A percentile compares a stretch with the other conserved stretches of the same genome.
phyloP scores from a whole-genome alignment of 306 rosid genomes.

The Mucuna pruriens region DNA sequence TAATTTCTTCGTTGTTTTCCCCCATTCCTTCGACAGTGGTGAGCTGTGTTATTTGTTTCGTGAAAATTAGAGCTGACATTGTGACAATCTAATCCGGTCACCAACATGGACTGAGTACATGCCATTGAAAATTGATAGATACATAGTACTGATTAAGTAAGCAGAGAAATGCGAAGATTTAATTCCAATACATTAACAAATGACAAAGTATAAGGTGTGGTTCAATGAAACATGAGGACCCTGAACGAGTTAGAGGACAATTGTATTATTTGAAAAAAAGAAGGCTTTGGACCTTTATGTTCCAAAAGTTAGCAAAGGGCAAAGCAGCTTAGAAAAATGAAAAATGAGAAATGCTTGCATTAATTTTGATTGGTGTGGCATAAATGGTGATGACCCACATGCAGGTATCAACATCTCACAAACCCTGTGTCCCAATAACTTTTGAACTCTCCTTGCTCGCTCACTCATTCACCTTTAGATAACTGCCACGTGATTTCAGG shows the following conservation, averaged over 20 bases:
- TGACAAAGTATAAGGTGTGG: not conserved
- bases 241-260: slow-evolving; percentile 25
- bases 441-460: slow-evolving; percentile 31
- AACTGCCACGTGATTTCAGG: slow-evolving; percentile 59
- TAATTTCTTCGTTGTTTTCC: not conserved
- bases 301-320: slow-evolving; percentile 32
- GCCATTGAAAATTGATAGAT: not conserved
- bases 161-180: not conserved
- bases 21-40: not conserved
- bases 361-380: slow-evolving; percentile 33
- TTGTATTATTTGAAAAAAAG: slow-evolving; percentile 28
- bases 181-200: not conserved
- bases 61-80: slow-evolving; percentile 22
- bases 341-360: slow-evolving; percentile 37
- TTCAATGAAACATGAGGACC: slow-evolving; percentile 10
- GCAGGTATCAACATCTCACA: slow-evolving; percentile 32
- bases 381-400: slow-evolving; percentile 49
- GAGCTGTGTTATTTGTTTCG: slow-evolving; percentile 23
- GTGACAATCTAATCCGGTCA: slow-evolving; percentile 27
- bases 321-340: slow-evolving; percentile 23
- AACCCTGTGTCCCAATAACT: slow-evolving; percentile 39
- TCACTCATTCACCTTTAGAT: slow-evolving; percentile 48
- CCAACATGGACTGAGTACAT: not conserved
- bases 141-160: not conserved
- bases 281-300: slow-evolving; percentile 24